phyloP scores from a whole-genome alignment of 257 asterid species.

The Fraxinus anomala region DNA sequence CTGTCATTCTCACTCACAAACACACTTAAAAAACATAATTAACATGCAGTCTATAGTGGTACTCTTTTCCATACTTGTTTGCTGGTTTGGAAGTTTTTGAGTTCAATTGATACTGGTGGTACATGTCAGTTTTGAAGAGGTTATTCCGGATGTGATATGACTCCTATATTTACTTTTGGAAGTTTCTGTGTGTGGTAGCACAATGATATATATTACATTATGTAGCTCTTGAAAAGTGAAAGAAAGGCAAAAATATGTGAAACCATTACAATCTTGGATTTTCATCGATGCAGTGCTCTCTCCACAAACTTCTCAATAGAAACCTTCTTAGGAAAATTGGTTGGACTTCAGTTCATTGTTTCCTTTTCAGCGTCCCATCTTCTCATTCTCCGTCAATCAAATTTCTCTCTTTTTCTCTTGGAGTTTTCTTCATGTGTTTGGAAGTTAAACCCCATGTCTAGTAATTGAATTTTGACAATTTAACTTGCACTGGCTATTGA shows the following conservation, averaged over 20 bases:
- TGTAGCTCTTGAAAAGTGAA: not conserved
- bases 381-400: not conserved
- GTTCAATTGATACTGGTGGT: not conserved
- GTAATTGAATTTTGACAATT: not conserved
- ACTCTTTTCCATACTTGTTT: not conserved
- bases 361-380: not conserved
- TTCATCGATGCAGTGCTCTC: not conserved
- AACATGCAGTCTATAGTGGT: slow-evolving; percentile 18
- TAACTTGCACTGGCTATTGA: not conserved
- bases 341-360: not conserved
- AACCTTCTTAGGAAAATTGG: not conserved
- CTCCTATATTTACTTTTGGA: not conserved
- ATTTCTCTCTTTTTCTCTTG: not conserved
- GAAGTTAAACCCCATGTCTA: too few relatives aligned
- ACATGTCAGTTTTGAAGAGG: slow-evolving; percentile 8
- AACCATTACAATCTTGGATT: not conserved
- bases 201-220: not conserved
- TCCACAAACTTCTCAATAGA: not conserved
- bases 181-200: not conserved
- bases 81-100: not conserved
- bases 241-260: not conserved
- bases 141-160: not conserved
- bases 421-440: too few relatives aligned
- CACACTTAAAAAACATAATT: not conserved
- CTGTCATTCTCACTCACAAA: slow-evolving; percentile 2